Evolutionary conservation across 768 basidiomycete species (phyloP).

Genomic region (Tylopilus felleus): DNA sequence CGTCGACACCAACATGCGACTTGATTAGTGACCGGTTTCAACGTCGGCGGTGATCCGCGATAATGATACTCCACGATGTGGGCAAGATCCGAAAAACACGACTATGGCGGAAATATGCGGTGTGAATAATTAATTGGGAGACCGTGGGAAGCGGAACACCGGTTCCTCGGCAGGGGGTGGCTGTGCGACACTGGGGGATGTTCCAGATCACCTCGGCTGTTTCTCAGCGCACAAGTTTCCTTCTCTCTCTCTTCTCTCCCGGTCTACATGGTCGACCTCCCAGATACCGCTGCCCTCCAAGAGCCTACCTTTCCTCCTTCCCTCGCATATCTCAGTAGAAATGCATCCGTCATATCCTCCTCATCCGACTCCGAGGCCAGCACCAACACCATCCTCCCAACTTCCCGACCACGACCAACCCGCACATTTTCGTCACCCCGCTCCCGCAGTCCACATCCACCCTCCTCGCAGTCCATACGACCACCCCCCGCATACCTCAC

Average conservation of each 20-base stretch:
- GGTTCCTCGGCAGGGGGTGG: slow-evolving; percentile 21
- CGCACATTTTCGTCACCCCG: slow-evolving; percentile 66
- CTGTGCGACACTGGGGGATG: slow-evolving; percentile 13
- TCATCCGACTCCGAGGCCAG: slow-evolving; percentile 54
- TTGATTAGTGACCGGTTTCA: too few relatives aligned
- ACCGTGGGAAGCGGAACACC: slow-evolving; percentile 1
- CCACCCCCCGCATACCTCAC: slow-evolving; percentile 56
- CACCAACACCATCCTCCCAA: slow-evolving; percentile 38
- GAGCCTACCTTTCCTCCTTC: slow-evolving; percentile 32
- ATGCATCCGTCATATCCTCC: slow-evolving; percentile 72
- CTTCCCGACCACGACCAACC: slow-evolving; percentile 50
- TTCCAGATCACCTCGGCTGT: slow-evolving; percentile 7
- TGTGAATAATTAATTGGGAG: too few relatives aligned
- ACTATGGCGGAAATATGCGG: too few relatives aligned
- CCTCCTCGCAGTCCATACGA: slow-evolving; percentile 32
- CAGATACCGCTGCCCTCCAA: not conserved
- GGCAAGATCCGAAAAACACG: too few relatives aligned
- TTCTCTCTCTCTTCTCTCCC: not conserved
- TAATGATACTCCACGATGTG: too few relatives aligned
- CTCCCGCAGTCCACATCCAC: slow-evolving; percentile 49
- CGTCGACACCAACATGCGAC: too few relatives aligned
- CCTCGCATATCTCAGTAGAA: slow-evolving; percentile 68
- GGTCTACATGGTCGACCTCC: slow-evolving; percentile 8
- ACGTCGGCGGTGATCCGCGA: too few relatives aligned
- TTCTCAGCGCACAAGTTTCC: too few relatives aligned